Evolutionary conservation across 1,284 basidiomycete species (phyloP).

Genomic region (Puccinia coronata): DNA sequence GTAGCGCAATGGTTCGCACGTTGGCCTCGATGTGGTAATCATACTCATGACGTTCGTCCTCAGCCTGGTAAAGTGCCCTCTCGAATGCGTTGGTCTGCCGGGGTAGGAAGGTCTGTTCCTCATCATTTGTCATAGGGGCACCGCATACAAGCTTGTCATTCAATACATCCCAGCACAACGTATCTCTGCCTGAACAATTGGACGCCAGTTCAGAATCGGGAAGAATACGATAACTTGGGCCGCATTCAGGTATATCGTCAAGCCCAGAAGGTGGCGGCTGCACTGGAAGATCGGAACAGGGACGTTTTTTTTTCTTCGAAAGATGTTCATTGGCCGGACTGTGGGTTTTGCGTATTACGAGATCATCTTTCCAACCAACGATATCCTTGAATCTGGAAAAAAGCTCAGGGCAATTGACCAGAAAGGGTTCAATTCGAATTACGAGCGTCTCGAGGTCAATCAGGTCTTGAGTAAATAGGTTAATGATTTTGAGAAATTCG

Average conservation of each 20-base stretch:
- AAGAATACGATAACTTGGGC: constrained; percentile 88
- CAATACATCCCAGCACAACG: constrained; percentile 92
- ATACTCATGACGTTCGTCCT: constrained; percentile 98
- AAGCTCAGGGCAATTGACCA: constrained; percentile 75
- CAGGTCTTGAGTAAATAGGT: constrained; percentile 90
- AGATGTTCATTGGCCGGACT: constrained; percentile 63
- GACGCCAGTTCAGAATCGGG: constrained; percentile 82
- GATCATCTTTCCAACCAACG: constrained; percentile 72
- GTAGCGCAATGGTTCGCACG: constrained; percentile 82
- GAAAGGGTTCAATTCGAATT: constrained; percentile 75
- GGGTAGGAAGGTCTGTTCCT: constrained; percentile 89
- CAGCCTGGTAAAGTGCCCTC: constrained; percentile 91
- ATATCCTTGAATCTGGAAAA: constrained; percentile 83
- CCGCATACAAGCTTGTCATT: constrained; percentile 91
- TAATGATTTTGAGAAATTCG: constrained; percentile 93
- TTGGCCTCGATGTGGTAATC: constrained; percentile 95
- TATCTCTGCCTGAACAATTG: constrained; percentile 90
- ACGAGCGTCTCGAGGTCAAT: constrained; percentile 83
- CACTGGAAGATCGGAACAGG: constrained; percentile 59
- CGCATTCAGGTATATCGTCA: constrained; percentile 57
- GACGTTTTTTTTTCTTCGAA: constrained; percentile 57
- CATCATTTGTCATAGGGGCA: constrained; percentile 93
- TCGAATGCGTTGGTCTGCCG: constrained; percentile 98
- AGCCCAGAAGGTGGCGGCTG: constrained; percentile 45
- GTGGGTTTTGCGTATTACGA: constrained; percentile 64